phyloP scores from a whole-genome alignment of 192 early-diverging fungal genomes.

The Chytriomyces sp. region DNA sequence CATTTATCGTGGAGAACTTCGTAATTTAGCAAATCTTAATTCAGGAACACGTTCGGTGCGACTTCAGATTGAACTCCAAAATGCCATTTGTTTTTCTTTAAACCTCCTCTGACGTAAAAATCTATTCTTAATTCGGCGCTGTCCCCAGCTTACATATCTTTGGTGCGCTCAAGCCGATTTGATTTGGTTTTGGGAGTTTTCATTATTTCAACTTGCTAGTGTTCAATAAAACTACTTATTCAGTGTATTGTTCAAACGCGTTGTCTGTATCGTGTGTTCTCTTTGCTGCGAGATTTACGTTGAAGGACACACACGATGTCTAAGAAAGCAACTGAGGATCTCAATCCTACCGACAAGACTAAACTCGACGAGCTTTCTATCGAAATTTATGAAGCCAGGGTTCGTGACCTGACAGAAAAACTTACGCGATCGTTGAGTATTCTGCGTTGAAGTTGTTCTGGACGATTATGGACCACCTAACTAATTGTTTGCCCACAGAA shows the following conservation, averaged over 20 bases:
- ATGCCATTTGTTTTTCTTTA: no score
- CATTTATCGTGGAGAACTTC: neutral
- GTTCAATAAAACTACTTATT: neutral
- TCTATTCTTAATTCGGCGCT: no score
- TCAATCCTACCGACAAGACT: constrained; percentile 4
- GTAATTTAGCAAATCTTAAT: neutral
- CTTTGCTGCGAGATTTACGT: neutral
- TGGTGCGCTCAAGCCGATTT: no score
- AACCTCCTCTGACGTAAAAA: no score
- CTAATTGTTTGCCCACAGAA: constrained; percentile 36
- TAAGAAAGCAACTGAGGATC: constrained; percentile 22
- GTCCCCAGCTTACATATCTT: no score
- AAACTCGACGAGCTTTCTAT: constrained; percentile 46
- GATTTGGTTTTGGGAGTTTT: neutral
- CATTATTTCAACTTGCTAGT: neutral
- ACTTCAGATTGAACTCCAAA: no score
- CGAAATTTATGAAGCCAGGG: constrained; percentile 57
- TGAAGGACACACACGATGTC: constrained; percentile 3
- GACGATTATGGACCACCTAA: neutral
- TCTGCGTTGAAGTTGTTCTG: neutral
- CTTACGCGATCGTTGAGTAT: constrained; percentile 43
- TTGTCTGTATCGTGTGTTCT: neutral
- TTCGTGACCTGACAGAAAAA: constrained; percentile 56
- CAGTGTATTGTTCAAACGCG: neutral
- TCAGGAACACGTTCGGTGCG: constrained; percentile 3